A percentile compares a stretch with the other conserved stretches of the same genome.
phyloP scores from a whole-genome alignment of 106 monocot species.

The Alisma plantagoaquatica region DNA sequence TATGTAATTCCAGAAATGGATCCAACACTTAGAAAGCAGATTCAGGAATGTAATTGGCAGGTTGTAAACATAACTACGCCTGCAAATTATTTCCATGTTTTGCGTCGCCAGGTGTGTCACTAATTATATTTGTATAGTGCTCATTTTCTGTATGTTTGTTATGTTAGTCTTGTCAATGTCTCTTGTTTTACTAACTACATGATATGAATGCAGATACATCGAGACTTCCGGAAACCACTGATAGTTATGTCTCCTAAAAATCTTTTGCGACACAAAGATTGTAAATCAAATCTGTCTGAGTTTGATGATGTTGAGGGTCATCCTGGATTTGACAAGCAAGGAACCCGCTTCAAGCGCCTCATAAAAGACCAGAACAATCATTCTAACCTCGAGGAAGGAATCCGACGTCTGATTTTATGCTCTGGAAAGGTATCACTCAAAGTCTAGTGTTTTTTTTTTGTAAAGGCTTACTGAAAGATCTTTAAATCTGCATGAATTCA shows the following conservation, averaged over 20 bases:
- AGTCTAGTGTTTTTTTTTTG: background rate
- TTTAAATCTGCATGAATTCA: too few species aligned
- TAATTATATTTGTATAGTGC: background rate
- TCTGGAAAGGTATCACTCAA: constrained; percentile 73
- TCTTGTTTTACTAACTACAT: background rate
- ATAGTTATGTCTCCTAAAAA: constrained; percentile 93
- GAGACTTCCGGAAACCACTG: constrained; percentile 94
- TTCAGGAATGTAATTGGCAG: constrained; percentile 99
- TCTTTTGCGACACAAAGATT: constrained; percentile 90
- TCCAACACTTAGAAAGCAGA: constrained; percentile 86
- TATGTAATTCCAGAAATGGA: constrained; percentile 96
- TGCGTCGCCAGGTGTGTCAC: constrained; percentile 68
- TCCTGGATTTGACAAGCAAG: constrained; percentile 96
- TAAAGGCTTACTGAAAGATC: background rate
- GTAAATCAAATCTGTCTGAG: constrained; percentile 90
- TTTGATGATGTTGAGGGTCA: constrained; percentile 92
- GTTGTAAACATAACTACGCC: constrained; percentile 94
- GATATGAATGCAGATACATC: constrained; percentile 48
- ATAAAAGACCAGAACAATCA: constrained; percentile 86
- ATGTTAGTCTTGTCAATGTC: too few species aligned
- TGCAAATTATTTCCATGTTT: constrained; percentile 97
- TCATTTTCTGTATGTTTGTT: too few species aligned
- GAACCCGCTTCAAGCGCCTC: constrained; percentile 96
- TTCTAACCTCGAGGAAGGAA: constrained; percentile 80
- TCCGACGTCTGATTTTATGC: constrained; percentile 69